Evolutionary conservation across 257 asterid species (phyloP), one percentile per base, ranked within the genome.

Genomic region (Fraxinus anomala): DNA sequence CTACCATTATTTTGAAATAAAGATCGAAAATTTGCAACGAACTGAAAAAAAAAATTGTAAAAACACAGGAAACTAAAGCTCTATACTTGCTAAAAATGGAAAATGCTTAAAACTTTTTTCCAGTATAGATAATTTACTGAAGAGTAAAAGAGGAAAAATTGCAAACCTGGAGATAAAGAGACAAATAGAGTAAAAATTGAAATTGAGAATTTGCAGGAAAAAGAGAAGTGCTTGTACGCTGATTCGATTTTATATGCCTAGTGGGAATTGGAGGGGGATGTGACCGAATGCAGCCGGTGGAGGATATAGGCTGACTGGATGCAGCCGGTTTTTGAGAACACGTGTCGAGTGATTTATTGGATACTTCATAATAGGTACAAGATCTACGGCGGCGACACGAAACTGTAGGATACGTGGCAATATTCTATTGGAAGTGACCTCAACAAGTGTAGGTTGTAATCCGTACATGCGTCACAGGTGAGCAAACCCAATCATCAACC

Each of bases 311-410:
- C 13, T 51, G 61, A 88, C 90, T 63, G 89, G 87, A 39, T 67
- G 70, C 74, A 78, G 82, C 70, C 86, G 82, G 94, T 92, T 40
- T 1, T 0, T 1, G 10, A 0, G 36, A 79, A 82, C 89, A 83
- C 89, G 92, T 85, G 90, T 79, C 82, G 34, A 28, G 33, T 0
- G 42, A 74, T 4, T 24, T 66, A 73, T 73, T 73, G 79, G 84
- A 70, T 8, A 74, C 16, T 17, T 42, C 42, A 63, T 28, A 81
- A 88, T 76, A 3, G 84, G 91, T 84, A 85, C 66, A 66, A 59
- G 77, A 88, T 89, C 85, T n/a, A 67, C 90, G 96, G 96, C 88
- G 83, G 88, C 82, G 83, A 83, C 66, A 76, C 81, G 85, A 85
- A 73, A 83, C 81, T 84, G 79, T 73, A 51, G 67, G 0, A 4